Conservation (phyloP, 176 grass and related monocot species). For the Oryza officinalis region DNA sequence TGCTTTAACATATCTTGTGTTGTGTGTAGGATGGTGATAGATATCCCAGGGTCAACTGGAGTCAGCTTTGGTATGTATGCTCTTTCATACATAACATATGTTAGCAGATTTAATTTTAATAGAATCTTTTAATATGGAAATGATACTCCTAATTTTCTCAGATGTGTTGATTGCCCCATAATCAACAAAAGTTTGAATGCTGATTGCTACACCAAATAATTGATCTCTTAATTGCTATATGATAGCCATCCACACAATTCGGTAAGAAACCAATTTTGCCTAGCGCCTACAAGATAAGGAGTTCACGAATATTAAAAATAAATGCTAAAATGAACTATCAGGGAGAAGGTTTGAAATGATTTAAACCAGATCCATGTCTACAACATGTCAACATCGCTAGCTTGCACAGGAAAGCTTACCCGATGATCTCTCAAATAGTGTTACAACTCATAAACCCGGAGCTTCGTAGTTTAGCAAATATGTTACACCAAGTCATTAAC, state of each 20-base stretch:
- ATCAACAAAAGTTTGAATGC: neutral
- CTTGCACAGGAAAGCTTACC: neutral
- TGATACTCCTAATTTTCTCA: neutral
- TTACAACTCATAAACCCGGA: neutral
- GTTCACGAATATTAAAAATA: neutral
- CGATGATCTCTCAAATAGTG: neutral
- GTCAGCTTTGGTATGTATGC: constrained; percentile 52
- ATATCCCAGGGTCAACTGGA: constrained; percentile 66
- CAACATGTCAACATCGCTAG: neutral
- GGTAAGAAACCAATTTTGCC: neutral
- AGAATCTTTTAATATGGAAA: neutral
- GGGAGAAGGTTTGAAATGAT: neutral
- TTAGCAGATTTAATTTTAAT: neutral
- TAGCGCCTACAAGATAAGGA: neutral
- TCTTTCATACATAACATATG: neutral
- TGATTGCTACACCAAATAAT: neutral
- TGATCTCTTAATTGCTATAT: neutral
- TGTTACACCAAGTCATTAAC: neutral
- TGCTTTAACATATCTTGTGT: constrained; percentile 10
- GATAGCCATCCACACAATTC: neutral
- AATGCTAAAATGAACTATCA: neutral
- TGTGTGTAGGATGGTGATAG: constrained; percentile 57
- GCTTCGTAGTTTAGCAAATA: neutral
- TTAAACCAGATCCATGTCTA: neutral
- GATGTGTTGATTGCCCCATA: neutral